Conservation (phyloP, 2,329 filamentous ascomycete genomes). For the Penicillium sp. region DNA sequence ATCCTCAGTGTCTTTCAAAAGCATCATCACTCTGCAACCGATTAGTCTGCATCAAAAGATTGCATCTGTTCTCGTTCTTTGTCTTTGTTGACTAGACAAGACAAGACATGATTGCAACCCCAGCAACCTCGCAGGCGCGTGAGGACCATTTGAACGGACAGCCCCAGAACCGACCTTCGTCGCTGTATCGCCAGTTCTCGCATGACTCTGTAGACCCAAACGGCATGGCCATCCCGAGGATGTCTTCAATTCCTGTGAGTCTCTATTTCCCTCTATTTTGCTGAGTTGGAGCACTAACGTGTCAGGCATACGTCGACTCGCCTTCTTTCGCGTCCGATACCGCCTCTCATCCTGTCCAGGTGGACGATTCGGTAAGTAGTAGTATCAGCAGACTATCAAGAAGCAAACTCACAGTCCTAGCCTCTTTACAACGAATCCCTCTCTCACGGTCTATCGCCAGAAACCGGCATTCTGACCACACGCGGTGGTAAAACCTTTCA, state of each 20-base stretch:
- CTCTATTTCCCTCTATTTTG: background rate
- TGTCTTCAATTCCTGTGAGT: conserved; percentile 3
- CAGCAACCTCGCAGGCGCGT: background rate
- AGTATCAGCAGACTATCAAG: background rate
- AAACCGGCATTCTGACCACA: conserved; percentile 13
- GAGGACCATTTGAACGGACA: conserved; percentile 5
- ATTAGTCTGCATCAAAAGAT: background rate
- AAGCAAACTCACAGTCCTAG: background rate
- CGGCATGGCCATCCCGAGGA: background rate
- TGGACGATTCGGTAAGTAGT: conserved; percentile 9
- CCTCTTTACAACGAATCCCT: background rate
- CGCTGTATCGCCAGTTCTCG: background rate
- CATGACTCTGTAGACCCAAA: background rate
- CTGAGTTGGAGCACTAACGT: too few relatives aligned
- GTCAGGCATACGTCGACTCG: conserved; percentile 2
- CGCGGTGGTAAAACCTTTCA: conserved; percentile 13
- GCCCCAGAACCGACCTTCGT: background rate
- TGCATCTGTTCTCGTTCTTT: background rate
- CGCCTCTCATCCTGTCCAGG: background rate
- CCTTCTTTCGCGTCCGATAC: conserved; percentile 4
- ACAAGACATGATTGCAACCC: background rate
- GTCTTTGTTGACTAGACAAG: background rate
- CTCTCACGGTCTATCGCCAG: background rate
- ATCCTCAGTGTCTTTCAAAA: background rate
- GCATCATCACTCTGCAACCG: too few relatives aligned